A percentile compares a stretch with the other conserved stretches of the same genome.
phyloP scores from a whole-genome alignment of 164 flowering plant genomes.

The Malania oleifera region DNA sequence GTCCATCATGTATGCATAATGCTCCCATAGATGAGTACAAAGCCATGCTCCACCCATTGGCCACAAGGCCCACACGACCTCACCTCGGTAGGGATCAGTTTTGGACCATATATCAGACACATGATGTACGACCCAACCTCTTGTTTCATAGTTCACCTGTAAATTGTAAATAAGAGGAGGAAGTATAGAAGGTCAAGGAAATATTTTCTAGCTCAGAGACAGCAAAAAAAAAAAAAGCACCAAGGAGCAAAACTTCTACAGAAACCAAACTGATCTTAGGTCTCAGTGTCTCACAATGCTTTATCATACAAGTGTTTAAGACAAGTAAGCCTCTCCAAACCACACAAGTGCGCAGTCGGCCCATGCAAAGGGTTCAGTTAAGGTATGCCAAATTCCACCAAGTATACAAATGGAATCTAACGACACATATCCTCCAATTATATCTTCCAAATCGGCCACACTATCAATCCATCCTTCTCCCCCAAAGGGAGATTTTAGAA shows the following conservation, averaged over 20 bases:
- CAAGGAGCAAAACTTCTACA: not conserved
- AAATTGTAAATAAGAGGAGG: constrained; percentile 14
- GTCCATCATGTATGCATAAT: constrained; percentile 78
- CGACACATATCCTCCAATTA: too few species aligned
- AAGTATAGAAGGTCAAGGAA: not conserved
- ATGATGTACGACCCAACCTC: constrained; percentile 95
- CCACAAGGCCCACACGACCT: constrained; percentile 91
- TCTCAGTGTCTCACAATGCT: too few species aligned
- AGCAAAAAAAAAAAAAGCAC: not conserved
- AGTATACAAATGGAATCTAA: too few species aligned
- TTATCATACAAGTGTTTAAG: not conserved
- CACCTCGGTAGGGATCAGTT: constrained; percentile 75
- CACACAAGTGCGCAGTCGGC: too few species aligned
- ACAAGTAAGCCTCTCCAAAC: too few species aligned
- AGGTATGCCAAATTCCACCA: too few species aligned
- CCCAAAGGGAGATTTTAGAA: too few species aligned
- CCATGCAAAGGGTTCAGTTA: too few species aligned
- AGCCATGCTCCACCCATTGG: constrained; percentile 99
- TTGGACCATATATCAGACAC: constrained; percentile 93
- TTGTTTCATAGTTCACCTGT: constrained; percentile 82
- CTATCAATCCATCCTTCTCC: too few species aligned
- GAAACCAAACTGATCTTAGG: not conserved
- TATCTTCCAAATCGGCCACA: too few species aligned
- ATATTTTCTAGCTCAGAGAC: too few species aligned
- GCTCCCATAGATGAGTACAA: constrained; percentile 95